Evolutionary conservation across 306 rosid genomes (phyloP), one percentile per base, ranked within the genome.

Genomic region (Rosa persica): DNA sequence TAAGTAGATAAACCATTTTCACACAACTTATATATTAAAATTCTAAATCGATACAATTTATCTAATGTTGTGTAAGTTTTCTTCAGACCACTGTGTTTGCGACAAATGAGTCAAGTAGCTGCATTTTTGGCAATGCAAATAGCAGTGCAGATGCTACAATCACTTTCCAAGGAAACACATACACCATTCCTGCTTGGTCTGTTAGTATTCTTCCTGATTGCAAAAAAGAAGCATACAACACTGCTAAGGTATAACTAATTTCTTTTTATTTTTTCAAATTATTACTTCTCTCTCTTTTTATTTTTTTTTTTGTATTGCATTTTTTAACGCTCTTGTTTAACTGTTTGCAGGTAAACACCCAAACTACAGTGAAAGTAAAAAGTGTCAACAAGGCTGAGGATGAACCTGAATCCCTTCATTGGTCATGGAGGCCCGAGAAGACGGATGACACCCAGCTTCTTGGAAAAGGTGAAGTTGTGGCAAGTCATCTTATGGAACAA

Each of bases 141-240:
- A 68, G 51, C 2, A 79, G 79, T 46, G 11, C 67, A 4, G 92
- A 90, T 49, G 86, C 86, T n/a, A 77, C 85, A 12, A n/a, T 90
- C 34, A 86, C 64, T 23, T 86, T 77, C 38, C 69, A 40, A 61
- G 90, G 82, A 55, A 85, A 67, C 0, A 52, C 46, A 11, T 78
- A 69, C 25, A 9, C 36, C 3, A 72, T 88, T 66, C 94, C 94
- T 3, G 90, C 94, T n/a, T 90, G 92, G 90, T 90, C 92, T 46
- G 92, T 90, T 22, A 83, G 81, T 48, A 78, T 90, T 82, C 90
- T 90, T 30, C 90, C 90, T 0, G 86, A 88, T 58, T 87, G 88
- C 61, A 34, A 81, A 76, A 30, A 30, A 4, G 89, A 86, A 78
- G 92, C 7, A 55, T 85, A 85, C 58, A 90, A 86, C 82, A 88